These are phyloP conservation scores for Skeletonema costatum DNA, from an alignment of 108 stramenopile genomes.

Conservation along the genomic window DNA sequence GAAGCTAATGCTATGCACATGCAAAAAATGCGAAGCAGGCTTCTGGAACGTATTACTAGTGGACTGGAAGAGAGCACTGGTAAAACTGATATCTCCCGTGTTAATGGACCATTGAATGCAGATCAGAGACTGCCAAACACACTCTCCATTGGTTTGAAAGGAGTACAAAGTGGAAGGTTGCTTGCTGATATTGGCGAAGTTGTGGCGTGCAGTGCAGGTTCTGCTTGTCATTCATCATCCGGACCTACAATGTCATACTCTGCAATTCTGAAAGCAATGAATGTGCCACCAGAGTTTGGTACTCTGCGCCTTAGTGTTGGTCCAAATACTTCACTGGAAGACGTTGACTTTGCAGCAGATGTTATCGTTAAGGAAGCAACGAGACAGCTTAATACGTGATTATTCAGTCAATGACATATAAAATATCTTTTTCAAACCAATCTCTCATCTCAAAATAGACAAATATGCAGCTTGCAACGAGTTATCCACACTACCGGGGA, in stretches of 20 bases:
- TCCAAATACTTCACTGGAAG: slow-evolving; percentile 72
- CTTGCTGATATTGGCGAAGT: slow-evolving; percentile 60
- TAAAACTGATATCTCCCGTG: slow-evolving; percentile 33
- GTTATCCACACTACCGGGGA: slow-evolving; percentile 60
- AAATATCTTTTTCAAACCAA: neutral
- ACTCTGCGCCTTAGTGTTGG: slow-evolving; percentile 94
- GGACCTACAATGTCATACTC: slow-evolving; percentile 54
- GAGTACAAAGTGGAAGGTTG: slow-evolving; percentile 60
- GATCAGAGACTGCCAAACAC: slow-evolving; percentile 89
- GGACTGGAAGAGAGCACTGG: slow-evolving; percentile 36
- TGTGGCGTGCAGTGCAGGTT: slow-evolving; percentile 92
- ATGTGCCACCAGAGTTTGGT: slow-evolving; percentile 77
- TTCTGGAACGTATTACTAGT: slow-evolving; percentile 55
- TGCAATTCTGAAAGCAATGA: slow-evolving; percentile 88
- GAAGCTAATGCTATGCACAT: slow-evolving; percentile 58
- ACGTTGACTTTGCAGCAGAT: slow-evolving; percentile 85
- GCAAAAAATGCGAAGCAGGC: slow-evolving; percentile 63
- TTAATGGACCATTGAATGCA: slow-evolving; percentile 83
- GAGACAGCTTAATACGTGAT: slow-evolving; percentile 27
- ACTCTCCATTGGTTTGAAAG: slow-evolving; percentile 83
- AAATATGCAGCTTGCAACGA: slow-evolving; percentile 61
- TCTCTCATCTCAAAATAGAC: slow-evolving; percentile 37
- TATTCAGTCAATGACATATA: neutral
- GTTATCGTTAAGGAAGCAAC: slow-evolving; percentile 66
- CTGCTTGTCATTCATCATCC: slow-evolving; percentile 84